Evolutionary conservation across 257 asterid genomes (phyloP).

Genomic region (Nicotiana tabacum): DNA sequence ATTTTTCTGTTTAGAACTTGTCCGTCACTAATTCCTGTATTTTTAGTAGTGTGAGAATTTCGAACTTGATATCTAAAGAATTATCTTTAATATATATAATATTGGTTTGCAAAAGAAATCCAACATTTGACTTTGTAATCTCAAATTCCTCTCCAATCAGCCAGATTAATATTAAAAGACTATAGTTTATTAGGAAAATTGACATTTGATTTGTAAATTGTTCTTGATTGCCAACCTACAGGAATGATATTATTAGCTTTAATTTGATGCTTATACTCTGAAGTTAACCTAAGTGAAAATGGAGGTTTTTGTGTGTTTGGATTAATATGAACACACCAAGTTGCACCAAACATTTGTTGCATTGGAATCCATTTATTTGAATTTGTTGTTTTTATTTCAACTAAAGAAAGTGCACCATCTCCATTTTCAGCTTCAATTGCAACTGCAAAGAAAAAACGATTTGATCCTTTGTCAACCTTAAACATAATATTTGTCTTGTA

Average conservation of each 20-base stretch:
- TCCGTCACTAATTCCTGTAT: too few relatives aligned
- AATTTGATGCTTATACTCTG: background rate
- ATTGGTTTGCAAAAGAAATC: background rate
- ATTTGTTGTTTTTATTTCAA: background rate
- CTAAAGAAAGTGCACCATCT: constrained; percentile 15
- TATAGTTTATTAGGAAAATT: too few relatives aligned
- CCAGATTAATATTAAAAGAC: too few relatives aligned
- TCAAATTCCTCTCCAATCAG: too few relatives aligned
- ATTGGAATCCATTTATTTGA: constrained; percentile 11
- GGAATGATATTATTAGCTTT: constrained; percentile 15
- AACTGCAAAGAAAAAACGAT: constrained; percentile 11
- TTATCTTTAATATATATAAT: too few relatives aligned
- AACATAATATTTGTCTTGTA: constrained; percentile 13
- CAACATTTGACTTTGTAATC: background rate
- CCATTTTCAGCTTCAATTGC: constrained; percentile 12
- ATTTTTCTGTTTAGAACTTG: too few relatives aligned
- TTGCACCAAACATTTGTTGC: constrained; percentile 22
- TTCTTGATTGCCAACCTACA: constrained; percentile 9
- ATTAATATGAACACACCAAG: constrained; percentile 2
- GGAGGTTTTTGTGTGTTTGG: background rate
- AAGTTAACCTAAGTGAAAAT: constrained; percentile 6
- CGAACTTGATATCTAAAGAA: too few relatives aligned
- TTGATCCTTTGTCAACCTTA: constrained; percentile 24
- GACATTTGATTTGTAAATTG: background rate
- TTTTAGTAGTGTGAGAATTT: too few relatives aligned